Base-by-base conservation (phyloP, 2,329 filamentous ascomycete species). In the Trichoderma sp. region DNA sequence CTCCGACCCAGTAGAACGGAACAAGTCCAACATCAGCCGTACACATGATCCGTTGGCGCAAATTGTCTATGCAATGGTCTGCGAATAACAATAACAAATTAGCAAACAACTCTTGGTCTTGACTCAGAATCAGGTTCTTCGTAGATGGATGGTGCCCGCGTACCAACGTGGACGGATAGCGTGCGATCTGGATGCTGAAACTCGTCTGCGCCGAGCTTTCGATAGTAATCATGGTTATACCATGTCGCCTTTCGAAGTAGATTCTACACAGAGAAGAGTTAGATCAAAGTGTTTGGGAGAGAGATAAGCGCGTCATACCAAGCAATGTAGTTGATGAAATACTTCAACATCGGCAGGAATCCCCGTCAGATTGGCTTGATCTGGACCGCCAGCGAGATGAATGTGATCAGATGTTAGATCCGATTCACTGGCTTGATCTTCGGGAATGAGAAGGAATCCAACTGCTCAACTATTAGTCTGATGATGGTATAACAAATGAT, bases 211-310 rank as follows among this genome's bases (percentile, higher is more conserved):
- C 59, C 59, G 34, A 63, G 59, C 34, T 63, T 63, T n/a, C 59
- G 59, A 63, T 63, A 63, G 15, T 63, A 63, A 39, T 63, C 59
- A 12, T 63, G 59, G 28, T 63, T 63, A 11, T 63, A 63, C 59
- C 59, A 63, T 15, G 59, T 63, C 34, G 59, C 34, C 34, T 63
- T 63, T 12, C 59, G 59, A 43, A 63, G 34, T 11, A 63, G 34
- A n/a, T 63, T 47, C 43, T 47, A 5, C 17, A 47, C 2, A 11
- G 17, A 47, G 8, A 20, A 20, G 7, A 20, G n/a, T 47, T 20
- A 47, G 43, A 9, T 20, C 3, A 47, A 11, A 47, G 8, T 11
- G 17, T 20, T 11, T 20, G 43, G 43, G 43, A 20, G n/a, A 11
- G 17, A n/a, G 8, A 47, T 20, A 9, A 7, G 34, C 2, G 13